phyloP scores from a whole-genome alignment of 2,329 filamentous ascomycete species.

The Scytalidium lignicola region DNA sequence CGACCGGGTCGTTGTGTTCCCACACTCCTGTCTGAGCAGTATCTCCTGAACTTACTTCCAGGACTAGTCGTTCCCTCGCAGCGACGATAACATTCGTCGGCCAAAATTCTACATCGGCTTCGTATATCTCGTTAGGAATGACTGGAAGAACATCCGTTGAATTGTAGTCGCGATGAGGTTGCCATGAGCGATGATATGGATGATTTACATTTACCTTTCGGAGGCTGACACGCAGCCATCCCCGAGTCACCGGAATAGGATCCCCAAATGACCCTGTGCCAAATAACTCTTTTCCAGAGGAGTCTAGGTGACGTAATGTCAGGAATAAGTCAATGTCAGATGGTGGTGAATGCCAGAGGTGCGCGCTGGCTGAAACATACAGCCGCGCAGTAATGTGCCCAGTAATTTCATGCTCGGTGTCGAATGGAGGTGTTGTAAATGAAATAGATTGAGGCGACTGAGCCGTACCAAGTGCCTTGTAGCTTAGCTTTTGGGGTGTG shows the following conservation, averaged over 20 bases:
- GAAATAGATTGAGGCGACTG: conserved; percentile 48
- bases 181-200: conserved; percentile 44
- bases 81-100: too few relatives aligned
- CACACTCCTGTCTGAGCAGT: too few relatives aligned
- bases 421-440: conserved; percentile 54
- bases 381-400: conserved; percentile 62
- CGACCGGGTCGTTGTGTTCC: too few relatives aligned
- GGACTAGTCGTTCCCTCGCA: too few relatives aligned
- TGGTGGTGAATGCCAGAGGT: not conserved
- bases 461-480: conserved; percentile 43
- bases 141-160: too few relatives aligned
- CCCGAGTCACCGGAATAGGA: conserved; percentile 55
- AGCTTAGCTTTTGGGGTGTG: not conserved
- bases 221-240: conserved; percentile 54
- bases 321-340: conserved; percentile 58
- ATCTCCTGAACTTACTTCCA: too few relatives aligned
- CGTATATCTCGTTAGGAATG: too few relatives aligned
- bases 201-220: conserved; percentile 47
- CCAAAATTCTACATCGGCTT: too few relatives aligned
- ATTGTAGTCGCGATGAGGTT: conserved; percentile 55
- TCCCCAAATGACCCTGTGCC: conserved; percentile 62
- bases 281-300: conserved; percentile 49
- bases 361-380: conserved; percentile 50
- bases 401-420: conserved; percentile 63
- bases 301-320: conserved; percentile 52